Percentiles rank a stretch among this genome's conserved stretches.
These are phyloP conservation scores for Nitzschia palea DNA, from an alignment of 108 stramenopile species.

Conservation along the genomic window DNA sequence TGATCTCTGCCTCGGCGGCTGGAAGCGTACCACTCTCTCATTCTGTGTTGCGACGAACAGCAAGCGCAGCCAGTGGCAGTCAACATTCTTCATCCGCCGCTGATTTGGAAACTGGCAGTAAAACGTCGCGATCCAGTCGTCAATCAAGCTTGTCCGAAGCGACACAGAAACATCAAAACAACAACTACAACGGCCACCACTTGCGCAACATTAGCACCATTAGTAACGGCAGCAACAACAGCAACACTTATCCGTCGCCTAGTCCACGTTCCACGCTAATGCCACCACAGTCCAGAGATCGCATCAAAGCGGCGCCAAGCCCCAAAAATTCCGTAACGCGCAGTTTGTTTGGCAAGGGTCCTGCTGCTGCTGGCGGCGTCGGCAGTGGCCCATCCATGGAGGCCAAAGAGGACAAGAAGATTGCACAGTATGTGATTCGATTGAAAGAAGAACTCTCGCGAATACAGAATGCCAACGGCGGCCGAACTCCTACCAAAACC, in stretches of 20 bases:
- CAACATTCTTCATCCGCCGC: too few species aligned
- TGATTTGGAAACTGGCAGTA: too few species aligned
- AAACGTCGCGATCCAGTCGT: not conserved
- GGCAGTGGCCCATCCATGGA: not conserved
- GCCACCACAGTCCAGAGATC: not conserved
- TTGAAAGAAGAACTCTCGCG: constrained; percentile 7
- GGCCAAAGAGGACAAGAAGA: constrained; percentile 14
- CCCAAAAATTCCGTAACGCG: too few species aligned
- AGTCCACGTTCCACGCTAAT: constrained; percentile 1
- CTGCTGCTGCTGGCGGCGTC: not conserved
- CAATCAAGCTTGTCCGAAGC: not conserved
- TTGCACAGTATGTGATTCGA: constrained; percentile 2
- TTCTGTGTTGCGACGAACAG: too few species aligned
- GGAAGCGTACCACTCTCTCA: too few species aligned
- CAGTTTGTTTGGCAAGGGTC: too few species aligned
- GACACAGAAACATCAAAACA: not conserved
- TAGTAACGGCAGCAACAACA: not conserved
- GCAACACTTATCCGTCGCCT: not conserved
- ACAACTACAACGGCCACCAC: not conserved
- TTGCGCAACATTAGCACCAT: not conserved
- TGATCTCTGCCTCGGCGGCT: too few species aligned
- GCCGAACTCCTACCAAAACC: not conserved
- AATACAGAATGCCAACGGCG: not conserved
- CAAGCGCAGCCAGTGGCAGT: too few species aligned
- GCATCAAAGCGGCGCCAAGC: not conserved